Evolutionary conservation across 106 monocot species (phyloP).

Genomic region (Vanilla planifolia): DNA sequence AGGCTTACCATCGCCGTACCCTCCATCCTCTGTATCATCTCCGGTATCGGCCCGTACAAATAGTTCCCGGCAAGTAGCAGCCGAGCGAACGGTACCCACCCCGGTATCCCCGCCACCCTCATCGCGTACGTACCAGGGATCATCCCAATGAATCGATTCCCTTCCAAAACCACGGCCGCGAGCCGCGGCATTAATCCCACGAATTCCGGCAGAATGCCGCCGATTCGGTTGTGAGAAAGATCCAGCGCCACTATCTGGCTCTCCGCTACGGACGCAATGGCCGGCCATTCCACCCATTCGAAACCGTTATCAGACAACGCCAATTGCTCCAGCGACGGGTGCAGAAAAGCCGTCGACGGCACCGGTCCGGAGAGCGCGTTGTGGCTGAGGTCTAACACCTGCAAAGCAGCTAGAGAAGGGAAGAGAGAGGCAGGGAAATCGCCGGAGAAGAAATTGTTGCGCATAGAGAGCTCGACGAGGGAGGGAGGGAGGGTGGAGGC

Average conservation of each 20-base stretch:
- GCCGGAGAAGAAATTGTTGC: slow-evolving; percentile 37
- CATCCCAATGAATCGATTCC: slow-evolving; percentile 54
- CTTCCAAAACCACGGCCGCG: slow-evolving; percentile 37
- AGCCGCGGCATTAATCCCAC: slow-evolving; percentile 44
- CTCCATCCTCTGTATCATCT: slow-evolving; percentile 20
- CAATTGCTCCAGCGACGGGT: slow-evolving; percentile 63
- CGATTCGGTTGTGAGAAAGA: slow-evolving; percentile 35
- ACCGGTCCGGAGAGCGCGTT: slow-evolving; percentile 48
- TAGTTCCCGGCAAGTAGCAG: slow-evolving; percentile 62
- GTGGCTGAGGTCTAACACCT: slow-evolving; percentile 53
- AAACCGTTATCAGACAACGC: slow-evolving; percentile 32
- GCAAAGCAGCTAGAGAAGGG: slow-evolving; percentile 14
- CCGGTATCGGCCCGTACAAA: slow-evolving; percentile 58
- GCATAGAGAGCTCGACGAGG: slow-evolving; percentile 29
- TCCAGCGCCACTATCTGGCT: slow-evolving; percentile 52
- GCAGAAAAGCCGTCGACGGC: slow-evolving; percentile 34
- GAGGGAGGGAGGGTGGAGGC: slow-evolving; percentile 25
- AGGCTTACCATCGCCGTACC: slow-evolving; percentile 34
- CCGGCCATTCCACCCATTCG: slow-evolving; percentile 12
- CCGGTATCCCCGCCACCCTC: slow-evolving; percentile 20
- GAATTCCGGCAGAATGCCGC: slow-evolving; percentile 40
- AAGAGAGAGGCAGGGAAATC: slow-evolving; percentile 10
- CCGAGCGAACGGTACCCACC: slow-evolving; percentile 27
- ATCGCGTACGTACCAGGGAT: slow-evolving; percentile 56
- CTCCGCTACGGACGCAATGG: slow-evolving; percentile 1